A percentile compares a stretch with the other conserved stretches of the same genome.
These are phyloP conservation scores for Podaxis carcinomalis DNA, from an alignment of 768 basidiomycete species.

Conservation along the genomic window DNA sequence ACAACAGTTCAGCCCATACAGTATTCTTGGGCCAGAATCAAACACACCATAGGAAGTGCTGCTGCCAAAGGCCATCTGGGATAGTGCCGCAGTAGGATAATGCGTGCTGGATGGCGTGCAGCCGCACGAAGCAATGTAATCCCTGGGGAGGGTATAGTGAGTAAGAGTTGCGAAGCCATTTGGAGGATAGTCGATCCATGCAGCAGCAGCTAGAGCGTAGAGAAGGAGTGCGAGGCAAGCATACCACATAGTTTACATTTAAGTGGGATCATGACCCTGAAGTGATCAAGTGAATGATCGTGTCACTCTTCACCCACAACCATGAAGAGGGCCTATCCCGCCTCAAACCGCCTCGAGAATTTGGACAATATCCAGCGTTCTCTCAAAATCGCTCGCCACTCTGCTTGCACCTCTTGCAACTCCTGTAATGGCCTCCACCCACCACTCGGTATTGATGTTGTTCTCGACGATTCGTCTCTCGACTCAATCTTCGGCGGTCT, in stretches of 20 bases:
- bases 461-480: constrained; percentile 47
- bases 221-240: neutral
- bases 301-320: constrained; percentile 14
- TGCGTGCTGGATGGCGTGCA: constrained; percentile 64
- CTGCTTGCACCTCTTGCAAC: constrained; percentile 61
- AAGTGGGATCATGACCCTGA: constrained; percentile 1
- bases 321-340: constrained; percentile 70
- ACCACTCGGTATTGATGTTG: constrained; percentile 49
- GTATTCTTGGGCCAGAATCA: neutral
- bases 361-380: constrained; percentile 48
- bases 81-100: constrained; percentile 79
- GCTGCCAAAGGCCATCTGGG: constrained; percentile 76
- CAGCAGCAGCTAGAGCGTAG: constrained; percentile 15
- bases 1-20: neutral
- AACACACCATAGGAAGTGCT: constrained; percentile 54
- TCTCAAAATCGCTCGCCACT: constrained; percentile 83
- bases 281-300: constrained; percentile 4
- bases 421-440: constrained; percentile 74
- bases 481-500: constrained; percentile 51
- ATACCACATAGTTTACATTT: constrained; percentile 10
- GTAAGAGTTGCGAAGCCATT: constrained; percentile 72
- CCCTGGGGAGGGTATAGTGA: constrained; percentile 58
- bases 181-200: constrained; percentile 64
- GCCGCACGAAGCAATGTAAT: constrained; percentile 71
- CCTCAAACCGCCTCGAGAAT: constrained; percentile 43